Evolutionary conservation across 768 basidiomycete genomes (phyloP), one percentile per base, ranked within the genome.

Genomic region (Arthromyces matolae): DNA sequence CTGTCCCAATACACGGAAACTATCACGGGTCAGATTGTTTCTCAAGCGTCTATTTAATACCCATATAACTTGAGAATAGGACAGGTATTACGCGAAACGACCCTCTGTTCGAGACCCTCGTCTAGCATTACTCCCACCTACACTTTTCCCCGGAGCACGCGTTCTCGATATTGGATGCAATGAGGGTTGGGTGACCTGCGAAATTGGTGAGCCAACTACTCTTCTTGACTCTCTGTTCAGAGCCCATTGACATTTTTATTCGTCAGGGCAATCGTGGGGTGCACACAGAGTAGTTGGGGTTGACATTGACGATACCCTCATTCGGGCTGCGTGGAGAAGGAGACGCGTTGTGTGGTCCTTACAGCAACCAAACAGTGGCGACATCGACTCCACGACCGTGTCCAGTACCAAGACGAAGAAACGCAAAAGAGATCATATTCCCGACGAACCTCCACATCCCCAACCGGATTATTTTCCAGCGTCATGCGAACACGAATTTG

Each of bases 101-200:
- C 83, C 81, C 0, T 72, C 69, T 18, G 58, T 71, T 1, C 66
- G 66, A 27, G 89, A 93, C 61, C 75, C 79, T 0, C 79, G 93
- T 13, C 73, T 95, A 2, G 70, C 75, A 0, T 66, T 84, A 14
- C 67, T 95, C 1, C 83, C 83, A 0, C 32, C 63, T 3, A 54
- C 64, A 1, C 67, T 86, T 27, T 83, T 93, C 55, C 22, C 49
- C 3, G 75, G 65, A 12, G 78, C 79, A 49, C 68, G 71, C 38
- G 84, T 93, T 3, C 73, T 95, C 9, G 92, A 95, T 64, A 67
- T 94, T 0, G 92, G 92, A 1, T 90, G 89, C 61, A 95, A 94
- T 62, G 84, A 89, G 59, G 92, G 92, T 7, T 80, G 78, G 75
- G 83, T 94, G 28, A 85, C 88, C 1, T 86, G 86, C 60, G 89